Percentiles rank a stretch among this genome's conserved stretches.
phyloP scores from a whole-genome alignment of 768 basidiomycete genomes.

The Boletus rufocinnamomeus region DNA sequence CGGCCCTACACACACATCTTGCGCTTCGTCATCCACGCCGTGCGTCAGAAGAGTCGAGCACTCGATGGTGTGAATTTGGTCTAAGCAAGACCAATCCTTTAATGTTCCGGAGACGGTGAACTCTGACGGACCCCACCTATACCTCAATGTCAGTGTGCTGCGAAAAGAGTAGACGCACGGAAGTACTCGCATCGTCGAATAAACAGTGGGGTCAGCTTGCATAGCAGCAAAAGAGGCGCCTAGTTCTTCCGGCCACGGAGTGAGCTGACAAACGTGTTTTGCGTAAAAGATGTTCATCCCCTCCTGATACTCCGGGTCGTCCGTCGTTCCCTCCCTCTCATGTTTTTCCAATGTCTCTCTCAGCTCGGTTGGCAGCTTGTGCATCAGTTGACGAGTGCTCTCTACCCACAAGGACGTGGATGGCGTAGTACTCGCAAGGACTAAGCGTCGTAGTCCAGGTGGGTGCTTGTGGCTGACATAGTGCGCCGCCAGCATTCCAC shows the following conservation, averaged over 20 bases:
- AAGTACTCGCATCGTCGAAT: conserved; percentile 13
- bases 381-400: conserved; percentile 30
- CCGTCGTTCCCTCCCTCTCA: conserved; percentile 37
- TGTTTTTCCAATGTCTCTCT: conserved; percentile 32
- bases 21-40: conserved; percentile 40
- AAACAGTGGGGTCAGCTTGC: conserved; percentile 36
- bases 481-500: conserved; percentile 50
- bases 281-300: conserved; percentile 32
- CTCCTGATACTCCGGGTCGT: conserved; percentile 36
- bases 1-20: conserved; percentile 36
- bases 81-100: conserved; percentile 49
- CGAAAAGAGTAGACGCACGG: neutral
- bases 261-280: conserved; percentile 38
- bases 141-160: neutral
- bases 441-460: conserved; percentile 38
- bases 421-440: conserved; percentile 36
- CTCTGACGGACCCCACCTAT: conserved; percentile 33
- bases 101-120: conserved; percentile 43
- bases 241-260: conserved; percentile 39
- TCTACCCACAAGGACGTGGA: conserved; percentile 33
- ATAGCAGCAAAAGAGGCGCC: conserved; percentile 27
- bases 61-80: conserved; percentile 42
- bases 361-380: conserved; percentile 30
- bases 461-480: conserved; percentile 43
- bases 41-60: conserved; percentile 43